phyloP scores from a whole-genome alignment of 1,284 basidiomycete species.

The Tremellales sp. region DNA sequence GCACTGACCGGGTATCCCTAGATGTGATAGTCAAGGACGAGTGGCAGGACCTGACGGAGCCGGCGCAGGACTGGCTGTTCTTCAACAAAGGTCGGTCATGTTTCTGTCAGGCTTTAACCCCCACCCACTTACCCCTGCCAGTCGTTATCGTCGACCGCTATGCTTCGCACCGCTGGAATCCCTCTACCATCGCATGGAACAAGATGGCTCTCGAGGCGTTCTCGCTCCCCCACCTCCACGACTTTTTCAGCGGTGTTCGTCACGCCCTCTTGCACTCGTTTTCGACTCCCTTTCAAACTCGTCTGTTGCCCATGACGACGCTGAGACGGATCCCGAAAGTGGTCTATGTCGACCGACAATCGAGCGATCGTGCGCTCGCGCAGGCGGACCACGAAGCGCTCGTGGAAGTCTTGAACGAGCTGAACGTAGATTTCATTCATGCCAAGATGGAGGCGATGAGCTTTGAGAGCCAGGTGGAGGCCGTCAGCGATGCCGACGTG shows the following conservation, averaged over 20 bases:
- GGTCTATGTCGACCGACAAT: slow-evolving; percentile 33
- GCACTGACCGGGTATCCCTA: neutral
- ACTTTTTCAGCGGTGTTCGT: slow-evolving; percentile 23
- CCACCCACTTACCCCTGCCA: slow-evolving; percentile 2
- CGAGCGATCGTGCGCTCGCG: slow-evolving; percentile 15
- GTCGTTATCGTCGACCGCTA: slow-evolving; percentile 31
- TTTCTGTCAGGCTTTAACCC: neutral
- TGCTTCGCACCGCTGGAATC: slow-evolving; percentile 28
- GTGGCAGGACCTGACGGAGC: slow-evolving; percentile 10
- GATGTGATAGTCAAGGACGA: slow-evolving; percentile 10
- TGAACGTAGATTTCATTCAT: slow-evolving; percentile 15
- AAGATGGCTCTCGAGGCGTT: slow-evolving; percentile 33
- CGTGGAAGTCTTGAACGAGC: slow-evolving; percentile 11
- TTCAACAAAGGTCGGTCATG: slow-evolving; percentile 20
- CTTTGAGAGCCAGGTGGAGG: slow-evolving; percentile 8
- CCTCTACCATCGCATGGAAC: slow-evolving; percentile 21
- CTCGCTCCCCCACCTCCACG: slow-evolving; percentile 13
- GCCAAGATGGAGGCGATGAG: slow-evolving; percentile 18
- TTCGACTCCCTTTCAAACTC: neutral
- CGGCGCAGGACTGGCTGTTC: slow-evolving; percentile 12
- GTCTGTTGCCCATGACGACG: slow-evolving; percentile 2
- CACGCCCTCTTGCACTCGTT: slow-evolving; percentile 7
- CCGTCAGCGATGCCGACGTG: slow-evolving; percentile 18
- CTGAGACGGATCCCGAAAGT: slow-evolving; percentile 15
- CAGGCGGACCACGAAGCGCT: slow-evolving; percentile 15